Conservation (phyloP, 352 stramenopile species). For the Peronospora belbahrii region DNA sequence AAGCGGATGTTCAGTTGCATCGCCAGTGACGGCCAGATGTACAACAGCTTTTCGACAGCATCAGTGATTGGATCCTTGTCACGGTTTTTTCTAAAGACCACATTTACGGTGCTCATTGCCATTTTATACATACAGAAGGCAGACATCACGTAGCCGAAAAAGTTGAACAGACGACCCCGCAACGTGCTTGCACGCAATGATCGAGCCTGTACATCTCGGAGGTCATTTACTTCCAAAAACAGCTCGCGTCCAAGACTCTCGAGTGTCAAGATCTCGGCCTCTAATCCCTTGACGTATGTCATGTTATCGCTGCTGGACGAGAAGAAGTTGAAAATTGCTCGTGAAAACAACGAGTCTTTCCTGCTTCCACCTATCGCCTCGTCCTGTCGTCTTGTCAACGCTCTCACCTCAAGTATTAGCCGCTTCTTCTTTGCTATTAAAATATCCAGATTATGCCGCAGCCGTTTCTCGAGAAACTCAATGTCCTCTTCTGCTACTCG, state of each 20-base stretch:
- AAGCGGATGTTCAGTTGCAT: slow-evolving; percentile 77
- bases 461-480: slow-evolving; percentile 66
- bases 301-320: slow-evolving; percentile 19
- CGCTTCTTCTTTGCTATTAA: slow-evolving; percentile 81
- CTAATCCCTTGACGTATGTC: slow-evolving; percentile 58
- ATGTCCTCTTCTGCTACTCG: slow-evolving; percentile 73
- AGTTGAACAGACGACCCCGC: slow-evolving; percentile 69
- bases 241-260: slow-evolving; percentile 70
- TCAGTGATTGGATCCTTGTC: slow-evolving; percentile 83
- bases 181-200: slow-evolving; percentile 53
- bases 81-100: slow-evolving; percentile 66
- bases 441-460: slow-evolving; percentile 79
- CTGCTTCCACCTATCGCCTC: slow-evolving; percentile 8
- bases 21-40: slow-evolving; percentile 68
- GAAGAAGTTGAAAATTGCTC: slow-evolving; percentile 30
- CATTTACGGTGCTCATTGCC: slow-evolving; percentile 80
- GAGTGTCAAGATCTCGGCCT: slow-evolving; percentile 64
- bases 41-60: slow-evolving; percentile 71
- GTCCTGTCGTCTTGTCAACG: slow-evolving; percentile 24
- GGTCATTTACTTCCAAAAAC: slow-evolving; percentile 79
- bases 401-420: slow-evolving; percentile 40
- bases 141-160: slow-evolving; percentile 71
- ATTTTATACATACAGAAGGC: slow-evolving; percentile 84
- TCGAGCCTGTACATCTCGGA: slow-evolving; percentile 56
- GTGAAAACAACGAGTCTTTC: slow-evolving; percentile 26